Conservation (phyloP, 2,329 filamentous ascomycete species). For the Exophiala calicioides region DNA sequence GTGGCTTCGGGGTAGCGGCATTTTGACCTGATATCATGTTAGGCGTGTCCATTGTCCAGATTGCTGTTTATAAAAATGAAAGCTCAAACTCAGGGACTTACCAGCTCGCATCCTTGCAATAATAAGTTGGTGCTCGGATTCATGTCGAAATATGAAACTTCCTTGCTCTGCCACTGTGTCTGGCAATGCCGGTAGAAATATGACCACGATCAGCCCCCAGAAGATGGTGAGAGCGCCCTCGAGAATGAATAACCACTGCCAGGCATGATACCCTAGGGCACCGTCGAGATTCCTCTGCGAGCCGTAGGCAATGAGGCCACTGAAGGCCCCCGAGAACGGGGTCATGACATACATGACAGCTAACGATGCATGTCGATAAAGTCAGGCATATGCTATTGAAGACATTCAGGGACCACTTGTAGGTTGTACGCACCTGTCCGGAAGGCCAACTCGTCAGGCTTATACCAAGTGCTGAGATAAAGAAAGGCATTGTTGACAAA, state of each 20-base stretch:
- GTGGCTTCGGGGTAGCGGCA: background rate
- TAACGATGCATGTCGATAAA: too few relatives aligned
- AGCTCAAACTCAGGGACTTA: too few relatives aligned
- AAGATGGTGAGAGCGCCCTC: slow-evolving; percentile 9
- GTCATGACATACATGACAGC: slow-evolving; percentile 49
- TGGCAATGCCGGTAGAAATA: slow-evolving; percentile 59
- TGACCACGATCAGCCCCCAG: slow-evolving; percentile 56
- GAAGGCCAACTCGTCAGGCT: slow-evolving; percentile 4
- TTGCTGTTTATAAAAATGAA: too few relatives aligned
- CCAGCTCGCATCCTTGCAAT: background rate
- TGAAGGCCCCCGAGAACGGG: slow-evolving; percentile 70
- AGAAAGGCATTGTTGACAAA: slow-evolving; percentile 9
- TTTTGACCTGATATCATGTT: slow-evolving; percentile 6
- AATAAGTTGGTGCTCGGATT: slow-evolving; percentile 4
- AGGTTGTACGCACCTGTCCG: slow-evolving; percentile 39
- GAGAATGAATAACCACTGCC: slow-evolving; percentile 62
- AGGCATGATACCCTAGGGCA: slow-evolving; percentile 69
- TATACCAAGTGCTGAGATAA: slow-evolving; percentile 14
- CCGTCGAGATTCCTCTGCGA: slow-evolving; percentile 62
- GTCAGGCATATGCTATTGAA: too few relatives aligned
- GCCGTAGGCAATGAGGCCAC: slow-evolving; percentile 63
- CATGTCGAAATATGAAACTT: slow-evolving; percentile 3
- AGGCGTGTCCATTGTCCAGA: too few relatives aligned
- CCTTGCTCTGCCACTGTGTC: slow-evolving; percentile 8
- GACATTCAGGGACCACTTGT: too few relatives aligned